Evolutionary conservation across 2,329 filamentous ascomycete species (phyloP), one percentile per base, ranked within the genome.

Genomic region (Berkeleyomyces basicola): DNA sequence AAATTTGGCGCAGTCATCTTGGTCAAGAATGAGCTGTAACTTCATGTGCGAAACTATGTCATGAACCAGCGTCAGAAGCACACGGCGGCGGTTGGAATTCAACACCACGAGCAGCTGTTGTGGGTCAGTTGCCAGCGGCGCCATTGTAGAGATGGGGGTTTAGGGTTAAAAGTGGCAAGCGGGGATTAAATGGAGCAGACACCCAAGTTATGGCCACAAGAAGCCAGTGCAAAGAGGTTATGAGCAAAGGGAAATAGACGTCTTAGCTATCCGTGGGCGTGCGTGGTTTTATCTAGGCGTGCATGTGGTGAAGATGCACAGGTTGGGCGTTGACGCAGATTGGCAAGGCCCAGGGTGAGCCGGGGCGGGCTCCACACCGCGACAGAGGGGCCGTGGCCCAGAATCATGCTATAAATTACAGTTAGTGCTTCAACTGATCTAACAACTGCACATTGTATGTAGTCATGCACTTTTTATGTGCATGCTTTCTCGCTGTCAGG

Each of bases 21-120:
- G 61, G 43, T 49, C 61, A 44, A 51, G 61, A 64, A 80, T 73
- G 11, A 83, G 69, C 66, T 81, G 75, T 1, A 74, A 74, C 53
- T 77, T 76, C 78, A 83, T 82, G 64, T 77, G 76, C n/a, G 70
- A 69, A n/a, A 74, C 76, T 68, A 82, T 79, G 46, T 81, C 76
- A 57, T 74, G 70, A 33, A 80, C 72, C 23, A 84, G 76, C 58
- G 71, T 71, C 63, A 79, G 76, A 40, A 82, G 75, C 2, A 76
- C 79, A 65, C 75, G 75, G 57, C 81, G 78, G 53, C 77, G 75
- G 37, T 77, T 76, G 37, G 74, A 73, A 66, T 82, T 79, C 47
- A 84, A 74, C 36, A 79, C 74, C 61, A 83, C 76, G 71, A 80
- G 75, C 61, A 82, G 70, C 67, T 80, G 79, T 64, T 79, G 77